Evolutionary conservation across 2,329 filamentous ascomycete species (phyloP), one percentile per base, ranked within the genome.

Genomic region (Clarireedia paspali): DNA sequence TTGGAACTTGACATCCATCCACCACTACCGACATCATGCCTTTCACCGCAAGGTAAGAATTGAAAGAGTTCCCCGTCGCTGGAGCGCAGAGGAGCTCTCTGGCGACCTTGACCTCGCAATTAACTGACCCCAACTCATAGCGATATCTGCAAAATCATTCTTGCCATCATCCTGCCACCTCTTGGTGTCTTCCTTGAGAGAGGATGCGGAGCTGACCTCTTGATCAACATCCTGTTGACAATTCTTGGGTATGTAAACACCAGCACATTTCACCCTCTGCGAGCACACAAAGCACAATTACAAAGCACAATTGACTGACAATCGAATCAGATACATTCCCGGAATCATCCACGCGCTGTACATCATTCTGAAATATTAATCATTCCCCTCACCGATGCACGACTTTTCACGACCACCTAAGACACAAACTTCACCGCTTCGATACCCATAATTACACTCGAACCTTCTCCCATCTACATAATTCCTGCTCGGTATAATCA

Each of bases 171-270:
- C 76, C 83, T 95, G 63, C 91, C 91, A 56, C 91, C 91, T 70
- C 75, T 95, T 55, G 91, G 91, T 77, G 91, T 96, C 72, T 94
- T 95, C 82, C 87, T 95, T 64, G 91, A 96, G 62, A 84, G 87
- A 66, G 90, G 91, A 68, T 95, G 91, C 76, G 86, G 85, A 70
- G 83, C 85, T 64, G 89, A 95, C 71, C 78, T 96, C 68, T 79
- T 92, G 74, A 95, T 96, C 82, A 95, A 95, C 85, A 88, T 53
- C 14, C 45, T 57, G 15, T 50, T 57, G 17, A 57, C 55, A 12
- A 57, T 57, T 38, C 54, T 57, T 57, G 55, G 55, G 77, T 95
- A 83, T 62, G 82, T 80, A 40, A 4, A 36, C 39, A 14, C 36
- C 27, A 34, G 36, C 44, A 46, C 12, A 6, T 23, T 17, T 30